These are phyloP conservation scores for Pseudodiploospora longispora DNA, from an alignment of 2,329 filamentous ascomycete species.

Conservation along the genomic window DNA sequence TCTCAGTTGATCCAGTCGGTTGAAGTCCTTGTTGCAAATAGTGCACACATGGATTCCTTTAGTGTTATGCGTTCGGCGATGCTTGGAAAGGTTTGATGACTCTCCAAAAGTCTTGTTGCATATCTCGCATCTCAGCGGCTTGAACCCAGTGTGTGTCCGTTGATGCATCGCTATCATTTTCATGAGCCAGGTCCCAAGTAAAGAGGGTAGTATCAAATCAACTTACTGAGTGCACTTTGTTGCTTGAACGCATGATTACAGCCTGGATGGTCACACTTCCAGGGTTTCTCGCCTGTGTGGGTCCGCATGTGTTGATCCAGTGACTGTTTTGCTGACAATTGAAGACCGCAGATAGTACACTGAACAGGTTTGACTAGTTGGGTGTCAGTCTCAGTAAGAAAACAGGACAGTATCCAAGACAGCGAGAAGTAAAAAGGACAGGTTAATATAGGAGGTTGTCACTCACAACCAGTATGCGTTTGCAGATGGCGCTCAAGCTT, in stretches of 20 bases:
- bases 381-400: slow-evolving; percentile 5
- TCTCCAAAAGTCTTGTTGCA: slow-evolving; percentile 55
- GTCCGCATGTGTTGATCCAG: slow-evolving; percentile 59
- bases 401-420: background rate
- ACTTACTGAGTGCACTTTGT: slow-evolving; percentile 57
- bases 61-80: slow-evolving; percentile 52
- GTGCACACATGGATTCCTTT: slow-evolving; percentile 44
- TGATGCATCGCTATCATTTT: slow-evolving; percentile 52
- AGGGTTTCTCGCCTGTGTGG: slow-evolving; percentile 58
- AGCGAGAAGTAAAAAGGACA: too few species aligned
- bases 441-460: too few species aligned
- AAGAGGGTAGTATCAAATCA: background rate
- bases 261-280: slow-evolving; percentile 41
- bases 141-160: slow-evolving; percentile 57
- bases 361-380: slow-evolving; percentile 49
- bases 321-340: slow-evolving; percentile 59
- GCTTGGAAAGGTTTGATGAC: slow-evolving; percentile 59
- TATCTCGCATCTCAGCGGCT: slow-evolving; percentile 50
- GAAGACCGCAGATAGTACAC: slow-evolving; percentile 46
- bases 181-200: background rate
- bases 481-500: slow-evolving; percentile 59
- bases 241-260: slow-evolving; percentile 57
- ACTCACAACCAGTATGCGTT: slow-evolving; percentile 56
- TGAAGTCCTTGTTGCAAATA: slow-evolving; percentile 49
- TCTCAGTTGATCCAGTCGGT: slow-evolving; percentile 52